phyloP scores from a whole-genome alignment of 2,329 filamentous ascomycete species.

The Pleoardoris graminearum region DNA sequence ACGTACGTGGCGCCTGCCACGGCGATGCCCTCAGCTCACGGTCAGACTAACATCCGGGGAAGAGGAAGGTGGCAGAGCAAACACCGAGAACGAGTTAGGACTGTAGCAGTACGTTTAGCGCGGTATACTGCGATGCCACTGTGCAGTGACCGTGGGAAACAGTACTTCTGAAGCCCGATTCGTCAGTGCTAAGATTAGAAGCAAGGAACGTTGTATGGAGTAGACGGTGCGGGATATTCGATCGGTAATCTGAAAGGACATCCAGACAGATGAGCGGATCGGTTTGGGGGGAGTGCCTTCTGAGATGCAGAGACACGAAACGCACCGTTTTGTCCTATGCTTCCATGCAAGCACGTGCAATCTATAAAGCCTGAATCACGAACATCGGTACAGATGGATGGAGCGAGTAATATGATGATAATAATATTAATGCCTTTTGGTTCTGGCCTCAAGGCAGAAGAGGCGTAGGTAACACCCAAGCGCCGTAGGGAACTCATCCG shows the following conservation, averaged over 20 bases:
- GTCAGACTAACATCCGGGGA: background rate
- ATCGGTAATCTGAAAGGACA: background rate
- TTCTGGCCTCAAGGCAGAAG: constrained; percentile 1
- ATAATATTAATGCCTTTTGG: constrained; percentile 5
- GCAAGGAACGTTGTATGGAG: constrained; percentile 1
- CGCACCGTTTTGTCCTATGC: background rate
- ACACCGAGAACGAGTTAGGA: background rate
- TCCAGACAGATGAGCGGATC: background rate
- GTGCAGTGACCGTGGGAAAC: background rate
- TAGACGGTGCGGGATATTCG: background rate
- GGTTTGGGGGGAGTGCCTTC: background rate
- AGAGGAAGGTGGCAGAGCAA: constrained; percentile 2
- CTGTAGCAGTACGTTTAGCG: background rate
- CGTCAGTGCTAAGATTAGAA: constrained; percentile 4
- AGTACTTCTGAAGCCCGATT: background rate
- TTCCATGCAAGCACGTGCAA: no score
- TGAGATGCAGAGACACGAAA: background rate
- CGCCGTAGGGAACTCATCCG: constrained; percentile 13
- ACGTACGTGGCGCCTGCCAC: background rate
- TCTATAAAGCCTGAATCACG: no score
- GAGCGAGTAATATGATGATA: background rate
- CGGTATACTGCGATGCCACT: constrained; percentile 3
- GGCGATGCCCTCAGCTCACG: background rate
- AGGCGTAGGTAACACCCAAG: constrained; percentile 1
- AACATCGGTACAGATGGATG: no score